Base-by-base conservation (phyloP, 139 green algal species). In the Pleodorina starrii region DNA sequence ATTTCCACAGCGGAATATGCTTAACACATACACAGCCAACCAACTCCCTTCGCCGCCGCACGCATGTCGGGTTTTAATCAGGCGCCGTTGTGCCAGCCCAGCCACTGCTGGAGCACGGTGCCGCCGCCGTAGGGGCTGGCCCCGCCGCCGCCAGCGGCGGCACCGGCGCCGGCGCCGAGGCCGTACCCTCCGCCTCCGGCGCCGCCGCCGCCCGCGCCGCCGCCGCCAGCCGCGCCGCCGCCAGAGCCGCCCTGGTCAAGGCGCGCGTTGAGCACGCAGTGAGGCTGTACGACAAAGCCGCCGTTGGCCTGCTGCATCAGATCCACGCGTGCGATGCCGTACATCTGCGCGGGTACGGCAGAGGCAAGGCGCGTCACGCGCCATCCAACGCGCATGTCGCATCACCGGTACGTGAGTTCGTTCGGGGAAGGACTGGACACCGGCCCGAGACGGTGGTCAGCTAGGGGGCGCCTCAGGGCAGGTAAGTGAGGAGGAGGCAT, bases 251-350 rank as follows among this genome's bases (percentile, higher is more conserved):
- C 32, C 0, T 32, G 50, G 38, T 86, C 79, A 23, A 86, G 9
- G 38, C 79, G 79, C 0, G 79, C 79, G 27, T 40, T n/a, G 4
- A 75, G 3, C 0, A 86, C 32, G 38, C 40, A 59, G 9, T 78
- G 27, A 5, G 82, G 82, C 44, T 88, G 63, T 12, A 88, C 63
- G 43, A 51, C n/a, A 51, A 79, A 78, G 17, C 82, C 82, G 66
- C 82, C 82, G 78, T 63, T 66, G 9, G 14, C 35, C 48, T 88
- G 83, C 35, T 72, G 68, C 83, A 88, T 71, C 38, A 88, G 83
- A 59, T 88, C 68, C 17, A 88, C 46, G 16, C 83, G 83, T 2
- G 83, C 83, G 0, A 51, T n/a, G 68, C 83, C 83, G 68, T 88
- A 75, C 83, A 88, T 57, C 83, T 88, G 66, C 63, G 54, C 7